A percentile compares a stretch with the other conserved stretches of the same genome.
Evolutionary conservation across 345 rosid genomes (phyloP).

Genomic region (Aethionema arabicum): DNA sequence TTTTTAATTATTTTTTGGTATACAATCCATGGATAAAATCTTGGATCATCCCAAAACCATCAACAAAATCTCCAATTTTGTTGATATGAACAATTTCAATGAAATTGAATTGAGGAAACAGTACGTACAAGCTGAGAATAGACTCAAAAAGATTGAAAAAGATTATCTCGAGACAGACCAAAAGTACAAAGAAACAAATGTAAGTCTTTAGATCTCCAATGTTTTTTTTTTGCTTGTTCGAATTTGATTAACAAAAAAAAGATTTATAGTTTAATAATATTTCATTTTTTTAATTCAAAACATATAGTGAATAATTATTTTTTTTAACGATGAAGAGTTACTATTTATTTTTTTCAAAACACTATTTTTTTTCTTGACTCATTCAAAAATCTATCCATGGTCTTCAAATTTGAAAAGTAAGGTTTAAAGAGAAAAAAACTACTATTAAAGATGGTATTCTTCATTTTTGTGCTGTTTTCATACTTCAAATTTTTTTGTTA

Average conservation of each 20-base stretch:
- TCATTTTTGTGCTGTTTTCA: too few species aligned
- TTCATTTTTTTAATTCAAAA: too few species aligned
- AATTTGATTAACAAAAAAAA: neutral
- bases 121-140: constrained; percentile 19
- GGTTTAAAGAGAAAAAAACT: too few species aligned
- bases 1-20: neutral
- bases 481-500: too few species aligned
- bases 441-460: too few species aligned
- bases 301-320: too few species aligned
- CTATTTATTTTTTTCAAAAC: too few species aligned
- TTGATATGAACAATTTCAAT: neutral
- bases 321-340: too few species aligned
- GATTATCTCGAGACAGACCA: constrained; percentile 25
- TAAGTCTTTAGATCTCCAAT: neutral
- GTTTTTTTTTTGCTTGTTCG: neutral
- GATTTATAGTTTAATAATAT: too few species aligned
- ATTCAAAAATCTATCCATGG: too few species aligned
- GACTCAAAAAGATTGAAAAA: constrained; percentile 24
- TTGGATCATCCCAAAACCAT: neutral
- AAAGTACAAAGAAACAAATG: constrained; percentile 27
- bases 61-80: neutral
- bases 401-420: too few species aligned
- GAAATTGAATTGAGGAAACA: constrained; percentile 2
- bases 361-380: too few species aligned
- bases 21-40: neutral